These are phyloP conservation scores for Nitzschia sp. DNA, from an alignment of 108 stramenopile genomes.

Conservation along the genomic window DNA sequence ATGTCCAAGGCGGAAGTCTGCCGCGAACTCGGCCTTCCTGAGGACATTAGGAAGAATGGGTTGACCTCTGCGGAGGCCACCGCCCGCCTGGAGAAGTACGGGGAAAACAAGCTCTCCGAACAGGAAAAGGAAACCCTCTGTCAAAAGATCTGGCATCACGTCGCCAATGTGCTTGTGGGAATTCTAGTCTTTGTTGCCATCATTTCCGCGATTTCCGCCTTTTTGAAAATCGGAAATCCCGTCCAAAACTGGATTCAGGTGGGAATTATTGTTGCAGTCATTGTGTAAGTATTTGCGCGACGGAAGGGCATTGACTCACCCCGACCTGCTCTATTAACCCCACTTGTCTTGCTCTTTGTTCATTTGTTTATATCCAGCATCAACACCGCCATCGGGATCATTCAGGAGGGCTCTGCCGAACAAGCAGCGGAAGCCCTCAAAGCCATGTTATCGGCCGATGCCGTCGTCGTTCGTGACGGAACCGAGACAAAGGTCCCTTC, in stretches of 20 bases:
- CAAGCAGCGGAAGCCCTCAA: slow-evolving; percentile 83
- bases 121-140: slow-evolving; percentile 62
- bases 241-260: slow-evolving; percentile 72
- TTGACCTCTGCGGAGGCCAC: slow-evolving; percentile 47
- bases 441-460: slow-evolving; percentile 79
- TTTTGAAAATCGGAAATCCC: slow-evolving; percentile 34
- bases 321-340: neutral
- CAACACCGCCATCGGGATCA: slow-evolving; percentile 81
- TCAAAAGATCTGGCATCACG: slow-evolving; percentile 75
- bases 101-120: slow-evolving; percentile 69
- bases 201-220: slow-evolving; percentile 61
- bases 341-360: neutral
- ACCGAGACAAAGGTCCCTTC: slow-evolving; percentile 67
- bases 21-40: slow-evolving; percentile 32
- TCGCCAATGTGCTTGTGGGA: slow-evolving; percentile 76
- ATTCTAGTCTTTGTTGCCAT: slow-evolving; percentile 75
- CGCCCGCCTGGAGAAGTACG: slow-evolving; percentile 54
- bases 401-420: slow-evolving; percentile 84
- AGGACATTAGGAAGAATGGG: slow-evolving; percentile 40
- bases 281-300: slow-evolving; percentile 38
- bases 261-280: slow-evolving; percentile 64
- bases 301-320: neutral
- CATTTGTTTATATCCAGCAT: slow-evolving; percentile 31
- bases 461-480: slow-evolving; percentile 71
- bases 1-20: slow-evolving; percentile 44